These are phyloP conservation scores for Hanseniaspora taiwanica DNA, from an alignment of 805 yeast species.

Conservation along the genomic window DNA sequence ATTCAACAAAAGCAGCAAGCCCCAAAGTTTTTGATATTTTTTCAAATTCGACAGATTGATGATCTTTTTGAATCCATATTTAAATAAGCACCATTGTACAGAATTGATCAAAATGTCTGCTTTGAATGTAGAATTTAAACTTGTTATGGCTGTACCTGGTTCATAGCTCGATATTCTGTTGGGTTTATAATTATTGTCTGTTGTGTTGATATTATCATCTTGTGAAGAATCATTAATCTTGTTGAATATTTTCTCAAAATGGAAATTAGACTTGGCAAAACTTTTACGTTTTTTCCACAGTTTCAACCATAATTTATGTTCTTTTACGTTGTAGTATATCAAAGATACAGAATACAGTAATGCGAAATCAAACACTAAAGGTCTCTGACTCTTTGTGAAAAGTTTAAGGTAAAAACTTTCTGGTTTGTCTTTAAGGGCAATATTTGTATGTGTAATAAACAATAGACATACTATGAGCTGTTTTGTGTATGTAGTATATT, in stretches of 20 bases:
- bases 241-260: too few relatives aligned
- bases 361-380: background rate
- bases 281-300: background rate
- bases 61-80: background rate
- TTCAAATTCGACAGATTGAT: background rate
- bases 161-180: background rate
- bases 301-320: background rate
- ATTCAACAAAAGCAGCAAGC: background rate
- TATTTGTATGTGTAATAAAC: too few relatives aligned
- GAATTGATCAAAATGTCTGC: background rate
- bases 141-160: background rate
- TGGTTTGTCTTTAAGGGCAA: too few relatives aligned
- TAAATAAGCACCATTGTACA: background rate
- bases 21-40: background rate
- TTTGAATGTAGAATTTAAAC: background rate
- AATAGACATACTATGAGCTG: too few relatives aligned
- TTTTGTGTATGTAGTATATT: too few relatives aligned
- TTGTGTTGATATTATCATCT: too few relatives aligned
- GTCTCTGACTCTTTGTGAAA: background rate
- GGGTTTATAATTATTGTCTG: too few relatives aligned
- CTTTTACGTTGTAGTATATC: background rate
- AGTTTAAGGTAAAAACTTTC: too few relatives aligned
- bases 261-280: too few relatives aligned
- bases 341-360: background rate
- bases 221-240: too few relatives aligned